Percentiles rank a stretch among this genome's conserved stretches.
phyloP scores from a whole-genome alignment of 2,329 filamentous ascomycete genomes.

The Rhynchosporium agropyri region DNA sequence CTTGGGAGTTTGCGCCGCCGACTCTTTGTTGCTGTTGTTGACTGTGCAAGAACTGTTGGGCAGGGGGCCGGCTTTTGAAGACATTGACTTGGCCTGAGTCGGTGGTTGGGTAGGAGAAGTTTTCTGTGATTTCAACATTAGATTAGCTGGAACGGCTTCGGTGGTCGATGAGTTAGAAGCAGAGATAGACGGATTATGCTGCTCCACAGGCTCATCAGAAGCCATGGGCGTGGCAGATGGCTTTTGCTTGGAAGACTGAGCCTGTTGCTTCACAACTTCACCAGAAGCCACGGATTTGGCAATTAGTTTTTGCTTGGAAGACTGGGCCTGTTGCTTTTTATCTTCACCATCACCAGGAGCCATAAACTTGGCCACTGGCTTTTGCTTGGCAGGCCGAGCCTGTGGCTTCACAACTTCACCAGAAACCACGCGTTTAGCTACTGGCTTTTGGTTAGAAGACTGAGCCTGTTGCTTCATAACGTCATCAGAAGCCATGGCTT shows the following conservation, averaged over 20 bases:
- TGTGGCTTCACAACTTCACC: slow-evolving; percentile 8
- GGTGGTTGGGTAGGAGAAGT: not conserved
- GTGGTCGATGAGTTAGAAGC: not conserved
- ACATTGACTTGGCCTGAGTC: not conserved
- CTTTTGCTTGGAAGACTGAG: not conserved
- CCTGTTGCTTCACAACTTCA: slow-evolving; percentile 1
- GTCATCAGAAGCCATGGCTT: slow-evolving; percentile 4
- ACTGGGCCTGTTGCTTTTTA: not conserved
- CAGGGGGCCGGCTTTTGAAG: not conserved
- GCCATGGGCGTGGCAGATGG: not conserved
- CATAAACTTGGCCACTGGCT: slow-evolving; percentile 1
- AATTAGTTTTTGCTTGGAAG: not conserved
- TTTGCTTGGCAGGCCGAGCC: not conserved
- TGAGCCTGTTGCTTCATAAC: not conserved
- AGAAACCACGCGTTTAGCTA: not conserved
- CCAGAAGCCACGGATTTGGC: slow-evolving; percentile 5
- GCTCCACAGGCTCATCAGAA: slow-evolving; percentile 2
- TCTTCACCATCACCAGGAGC: slow-evolving; percentile 6
- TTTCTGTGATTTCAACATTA: not conserved
- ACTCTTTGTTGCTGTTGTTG: slow-evolving; percentile 1
- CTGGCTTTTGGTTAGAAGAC: slow-evolving; percentile 3
- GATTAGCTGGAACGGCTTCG: slow-evolving; percentile 5
- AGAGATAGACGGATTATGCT: not conserved
- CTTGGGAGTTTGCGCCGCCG: slow-evolving; percentile 2
- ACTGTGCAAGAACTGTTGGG: slow-evolving; percentile 2